Base-by-base conservation (phyloP, 176 grass and related monocot species). In the Coix lacrymajobi region DNA sequence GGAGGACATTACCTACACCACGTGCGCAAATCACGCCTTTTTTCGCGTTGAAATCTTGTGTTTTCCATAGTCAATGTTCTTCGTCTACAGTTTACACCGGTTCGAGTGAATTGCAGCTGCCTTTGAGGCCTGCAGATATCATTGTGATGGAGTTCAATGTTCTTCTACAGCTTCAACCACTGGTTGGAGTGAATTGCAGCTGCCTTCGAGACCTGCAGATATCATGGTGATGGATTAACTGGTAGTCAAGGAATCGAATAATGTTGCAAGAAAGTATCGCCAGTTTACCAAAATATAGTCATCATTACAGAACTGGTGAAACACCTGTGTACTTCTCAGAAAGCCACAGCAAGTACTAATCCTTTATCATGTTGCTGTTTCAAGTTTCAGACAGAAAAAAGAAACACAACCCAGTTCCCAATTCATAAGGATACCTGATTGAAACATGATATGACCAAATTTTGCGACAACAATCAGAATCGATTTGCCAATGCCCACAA, bases 401-500 rank as follows among this genome's bases (percentile, higher is more conserved):
- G 5, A 33, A 28, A 16, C 14, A 29, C 44, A 28, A 22, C 22
- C 3, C 3, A 41, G 24, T 48, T 85, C 71, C 22, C 48, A 32
- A 56, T 33, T 4, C 29, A 10, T 1, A 74, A 25, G 28, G 28
- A 38, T 48, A 61, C 20, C 28, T 71, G 10, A 76, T 52, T 52
- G 49, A 52, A 22, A 52, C 19, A 22, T 7, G 49, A 52, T 2
- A 7, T 22, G 19, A 6, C 2, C 29, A 66, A 37, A 75, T 80
- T 49, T 41, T 69, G 31, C 40, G 32, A 75, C 75, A 69, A 73
- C 67, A 66, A 66, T 30, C 58, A 73, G 37, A 70, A 36, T 45
- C 24, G 10, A 12, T 79, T 84, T 8, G 20, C 15, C 76, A 69
- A 79, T 6, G 14, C 36, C 69, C 81, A 79, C 77, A 85, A 81